Evolutionary conservation across 2,329 filamentous ascomycete species (phyloP).

Genomic region (Pseudopyrenochaeta lycopersici): DNA sequence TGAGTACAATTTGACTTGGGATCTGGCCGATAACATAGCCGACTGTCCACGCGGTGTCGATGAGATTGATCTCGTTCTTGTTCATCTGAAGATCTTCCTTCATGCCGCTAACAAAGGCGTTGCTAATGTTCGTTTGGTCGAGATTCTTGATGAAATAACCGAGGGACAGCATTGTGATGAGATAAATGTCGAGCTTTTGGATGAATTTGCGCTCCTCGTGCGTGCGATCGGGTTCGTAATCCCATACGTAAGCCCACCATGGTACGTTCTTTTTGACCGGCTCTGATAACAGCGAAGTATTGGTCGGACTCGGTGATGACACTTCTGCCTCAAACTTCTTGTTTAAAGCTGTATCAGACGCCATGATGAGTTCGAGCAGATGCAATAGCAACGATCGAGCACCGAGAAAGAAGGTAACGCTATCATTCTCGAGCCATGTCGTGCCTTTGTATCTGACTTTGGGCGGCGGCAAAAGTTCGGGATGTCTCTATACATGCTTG

Average conservation of each 20-base stretch:
- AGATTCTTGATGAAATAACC: constrained; percentile 39
- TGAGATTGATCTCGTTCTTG: constrained; percentile 32
- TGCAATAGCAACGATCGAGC: neutral
- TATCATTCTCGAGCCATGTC: neutral
- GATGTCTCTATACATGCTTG: constrained; percentile 18
- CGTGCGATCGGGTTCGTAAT: constrained; percentile 34
- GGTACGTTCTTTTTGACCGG: constrained; percentile 19
- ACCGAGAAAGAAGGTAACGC: neutral
- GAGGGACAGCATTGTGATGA: constrained; percentile 30
- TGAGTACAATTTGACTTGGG: constrained; percentile 29
- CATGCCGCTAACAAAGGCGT: constrained; percentile 37
- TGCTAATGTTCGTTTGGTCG: constrained; percentile 36
- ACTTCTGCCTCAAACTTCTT: constrained; percentile 5
- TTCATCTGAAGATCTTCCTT: constrained; percentile 36
- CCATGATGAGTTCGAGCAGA: neutral
- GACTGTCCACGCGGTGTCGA: constrained; percentile 28
- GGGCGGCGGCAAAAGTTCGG: constrained; percentile 2
- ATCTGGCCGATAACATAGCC: constrained; percentile 34
- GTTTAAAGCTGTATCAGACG: neutral
- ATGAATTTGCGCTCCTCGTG: constrained; percentile 31
- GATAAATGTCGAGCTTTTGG: constrained; percentile 29
- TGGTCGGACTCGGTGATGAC: neutral
- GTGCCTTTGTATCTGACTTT: neutral
- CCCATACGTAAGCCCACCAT: constrained; percentile 39
- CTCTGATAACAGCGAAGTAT: neutral